phyloP scores from a whole-genome alignment of 1,284 basidiomycete genomes.

The Sparassis latifolia region DNA sequence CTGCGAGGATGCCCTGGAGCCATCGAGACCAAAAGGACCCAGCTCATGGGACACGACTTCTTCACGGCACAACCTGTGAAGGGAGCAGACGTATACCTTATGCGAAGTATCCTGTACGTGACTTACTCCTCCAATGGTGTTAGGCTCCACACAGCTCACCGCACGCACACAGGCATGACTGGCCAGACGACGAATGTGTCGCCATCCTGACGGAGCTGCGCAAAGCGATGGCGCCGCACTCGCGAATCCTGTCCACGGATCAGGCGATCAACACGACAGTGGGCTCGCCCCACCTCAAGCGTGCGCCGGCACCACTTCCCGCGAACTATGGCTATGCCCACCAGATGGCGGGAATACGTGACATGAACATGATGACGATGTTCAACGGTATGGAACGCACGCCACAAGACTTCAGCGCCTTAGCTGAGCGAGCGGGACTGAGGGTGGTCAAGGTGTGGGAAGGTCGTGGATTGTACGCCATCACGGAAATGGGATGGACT shows the following conservation, averaged over 20 bases:
- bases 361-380: conserved; percentile 11
- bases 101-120: conserved; percentile 22
- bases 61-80: conserved; percentile 24
- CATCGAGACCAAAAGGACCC: conserved; percentile 1
- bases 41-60: conserved; percentile 24
- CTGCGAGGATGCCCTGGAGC: conserved; percentile 7
- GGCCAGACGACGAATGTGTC: conserved; percentile 9
- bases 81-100: conserved; percentile 21
- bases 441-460: conserved; percentile 8
- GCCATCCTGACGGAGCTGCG: conserved; percentile 7
- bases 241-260: conserved; percentile 10
- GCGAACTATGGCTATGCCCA: conserved; percentile 11
- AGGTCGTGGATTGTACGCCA: conserved; percentile 6
- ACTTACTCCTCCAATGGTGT: neutral
- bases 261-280: conserved; percentile 6
- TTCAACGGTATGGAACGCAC: conserved; percentile 11
- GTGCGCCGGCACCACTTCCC: conserved; percentile 10
- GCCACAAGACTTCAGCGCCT: conserved; percentile 2
- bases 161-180: conserved; percentile 10
- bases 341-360: conserved; percentile 6
- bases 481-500: conserved; percentile 7
- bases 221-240: conserved; percentile 4
- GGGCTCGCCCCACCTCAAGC: conserved; percentile 5
- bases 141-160: neutral
- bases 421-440: conserved; percentile 7